These are phyloP conservation scores for Fusarium lyarnte DNA, from an alignment of 2,329 filamentous ascomycete genomes.

Conservation along the genomic window DNA sequence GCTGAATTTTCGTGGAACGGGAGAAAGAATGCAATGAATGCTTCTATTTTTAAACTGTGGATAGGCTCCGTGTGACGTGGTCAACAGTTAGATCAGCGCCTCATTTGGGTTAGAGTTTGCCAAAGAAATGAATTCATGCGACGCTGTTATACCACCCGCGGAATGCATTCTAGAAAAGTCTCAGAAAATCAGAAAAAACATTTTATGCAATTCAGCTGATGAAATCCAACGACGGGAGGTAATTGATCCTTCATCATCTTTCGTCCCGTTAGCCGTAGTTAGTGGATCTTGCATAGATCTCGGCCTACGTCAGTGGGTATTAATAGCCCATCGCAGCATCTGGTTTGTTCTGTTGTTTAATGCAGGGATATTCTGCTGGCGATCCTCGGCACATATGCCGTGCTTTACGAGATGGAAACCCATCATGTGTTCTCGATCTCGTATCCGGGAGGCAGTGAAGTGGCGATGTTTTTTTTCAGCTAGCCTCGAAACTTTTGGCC, in stretches of 20 bases:
- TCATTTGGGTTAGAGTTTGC: background rate
- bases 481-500: background rate
- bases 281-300: background rate
- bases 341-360: background rate
- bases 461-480: background rate
- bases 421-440: background rate
- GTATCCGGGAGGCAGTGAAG: background rate
- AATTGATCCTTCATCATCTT: background rate
- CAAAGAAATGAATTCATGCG: background rate
- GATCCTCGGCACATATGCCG: background rate
- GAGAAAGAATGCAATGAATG: background rate
- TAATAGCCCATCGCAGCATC: background rate
- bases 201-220: no score
- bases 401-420: background rate
- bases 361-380: background rate
- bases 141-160: background rate
- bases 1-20: background rate
- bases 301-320: slow-evolving; percentile 14
- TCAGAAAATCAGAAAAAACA: no score
- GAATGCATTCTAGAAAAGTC: background rate
- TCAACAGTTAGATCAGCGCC: background rate
- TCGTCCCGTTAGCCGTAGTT: background rate
- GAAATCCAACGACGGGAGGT: background rate
- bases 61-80: background rate
- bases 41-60: slow-evolving; percentile 9